Percentiles rank a stretch among this genome's conserved stretches.
These are phyloP conservation scores for Fusarium zealandicum DNA, from an alignment of 2,329 filamentous ascomycete species.

Conservation along the genomic window DNA sequence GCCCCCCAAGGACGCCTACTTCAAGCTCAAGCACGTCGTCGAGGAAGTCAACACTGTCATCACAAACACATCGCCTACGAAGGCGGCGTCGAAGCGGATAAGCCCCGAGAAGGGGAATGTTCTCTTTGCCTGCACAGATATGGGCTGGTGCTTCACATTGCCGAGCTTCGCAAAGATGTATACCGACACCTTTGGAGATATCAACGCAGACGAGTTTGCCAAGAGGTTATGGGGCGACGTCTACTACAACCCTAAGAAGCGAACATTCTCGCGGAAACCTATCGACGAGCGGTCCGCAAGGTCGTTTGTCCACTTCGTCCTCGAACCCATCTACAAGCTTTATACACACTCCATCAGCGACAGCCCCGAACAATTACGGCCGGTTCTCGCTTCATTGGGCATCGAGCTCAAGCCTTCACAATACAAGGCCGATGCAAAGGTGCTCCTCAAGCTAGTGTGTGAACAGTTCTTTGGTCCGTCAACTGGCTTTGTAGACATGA, in stretches of 20 bases:
- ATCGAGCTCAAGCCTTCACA: slow-evolving; percentile 92
- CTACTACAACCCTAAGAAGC: slow-evolving; percentile 90
- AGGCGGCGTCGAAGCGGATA: slow-evolving; percentile 78
- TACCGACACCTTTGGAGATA: slow-evolving; percentile 81
- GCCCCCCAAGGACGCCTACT: slow-evolving; percentile 94
- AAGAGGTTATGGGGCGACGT: slow-evolving; percentile 93
- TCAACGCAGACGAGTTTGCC: slow-evolving; percentile 85
- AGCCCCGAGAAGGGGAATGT: slow-evolving; percentile 98
- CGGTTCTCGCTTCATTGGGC: slow-evolving; percentile 78
- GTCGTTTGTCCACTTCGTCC: slow-evolving; percentile 91
- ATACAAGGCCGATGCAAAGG: slow-evolving; percentile 87
- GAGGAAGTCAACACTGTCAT: slow-evolving; percentile 98
- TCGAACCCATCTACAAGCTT: slow-evolving; percentile 97
- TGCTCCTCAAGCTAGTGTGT: slow-evolving; percentile 87
- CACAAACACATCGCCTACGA: slow-evolving; percentile 82
- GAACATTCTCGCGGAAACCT: slow-evolving; percentile 89
- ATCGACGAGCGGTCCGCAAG: slow-evolving; percentile 81
- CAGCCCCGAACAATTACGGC: slow-evolving; percentile 82
- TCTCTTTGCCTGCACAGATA: slow-evolving; percentile 90
- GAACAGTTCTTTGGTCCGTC: slow-evolving; percentile 94
- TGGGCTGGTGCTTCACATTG: slow-evolving; percentile 97
- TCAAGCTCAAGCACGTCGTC: slow-evolving; percentile 98
- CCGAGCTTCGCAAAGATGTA: slow-evolving; percentile 97
- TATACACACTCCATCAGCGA: slow-evolving; percentile 95
- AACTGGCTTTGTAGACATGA: slow-evolving; percentile 93